Percentiles rank a stretch among this genome's conserved stretches.
Conservation (phyloP, 2,329 filamentous ascomycete genomes). For the Fusarium sp. region DNA sequence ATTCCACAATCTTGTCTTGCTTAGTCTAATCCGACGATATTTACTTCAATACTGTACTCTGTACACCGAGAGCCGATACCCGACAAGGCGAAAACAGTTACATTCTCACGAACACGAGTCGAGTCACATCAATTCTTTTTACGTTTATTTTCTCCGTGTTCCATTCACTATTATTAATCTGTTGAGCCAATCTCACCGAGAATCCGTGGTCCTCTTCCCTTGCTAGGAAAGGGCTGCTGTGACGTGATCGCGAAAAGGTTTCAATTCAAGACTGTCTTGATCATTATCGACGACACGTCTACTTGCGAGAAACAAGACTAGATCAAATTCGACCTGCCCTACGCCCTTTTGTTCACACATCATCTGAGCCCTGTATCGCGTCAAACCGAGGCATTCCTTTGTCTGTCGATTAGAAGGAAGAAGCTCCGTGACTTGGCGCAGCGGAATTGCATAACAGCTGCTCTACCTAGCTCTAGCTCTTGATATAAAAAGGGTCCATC, state of each 20-base stretch:
- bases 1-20: conserved; percentile 29
- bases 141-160: conserved; percentile 19
- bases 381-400: conserved; percentile 37
- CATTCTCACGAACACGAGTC: conserved; percentile 17
- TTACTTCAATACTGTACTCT: conserved; percentile 13
- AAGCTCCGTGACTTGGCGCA: conserved; percentile 27
- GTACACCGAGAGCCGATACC: conserved; percentile 43
- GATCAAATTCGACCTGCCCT: conserved; percentile 17
- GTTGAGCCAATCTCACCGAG: conserved; percentile 5
- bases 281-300: conserved; percentile 16
- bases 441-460: conserved; percentile 27
- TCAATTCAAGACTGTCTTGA: conserved; percentile 13
- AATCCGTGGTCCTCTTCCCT: conserved; percentile 15
- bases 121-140: conserved; percentile 37
- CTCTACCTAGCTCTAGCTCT: conserved; percentile 24
- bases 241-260: conserved; percentile 41
- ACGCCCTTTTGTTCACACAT: conserved; percentile 32
- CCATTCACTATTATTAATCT: conserved; percentile 5
- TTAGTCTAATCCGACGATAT: conserved; percentile 30
- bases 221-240: conserved; percentile 37
- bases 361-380: conserved; percentile 40
- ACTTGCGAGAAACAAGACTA: conserved; percentile 15
- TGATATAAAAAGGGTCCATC: conserved; percentile 41
- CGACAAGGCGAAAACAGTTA: conserved; percentile 27
- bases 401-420: not conserved